Percentiles rank a stretch among this genome's conserved stretches.
phyloP scores from a whole-genome alignment of 768 basidiomycete genomes.

The Clavulina sp. region DNA sequence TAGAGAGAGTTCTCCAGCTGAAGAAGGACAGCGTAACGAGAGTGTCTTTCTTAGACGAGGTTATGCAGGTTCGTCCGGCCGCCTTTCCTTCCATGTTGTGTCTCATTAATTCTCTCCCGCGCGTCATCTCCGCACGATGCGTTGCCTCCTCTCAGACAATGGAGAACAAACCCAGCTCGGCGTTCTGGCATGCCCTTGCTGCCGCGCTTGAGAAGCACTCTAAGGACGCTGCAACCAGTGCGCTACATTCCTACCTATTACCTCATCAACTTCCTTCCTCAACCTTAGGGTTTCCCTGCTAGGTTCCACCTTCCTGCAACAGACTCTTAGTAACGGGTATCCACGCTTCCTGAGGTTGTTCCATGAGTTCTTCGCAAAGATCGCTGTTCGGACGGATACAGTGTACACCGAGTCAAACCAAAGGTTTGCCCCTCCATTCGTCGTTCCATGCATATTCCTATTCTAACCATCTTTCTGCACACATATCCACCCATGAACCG shows the following conservation, averaged over 20 bases:
- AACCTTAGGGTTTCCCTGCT: too few species aligned
- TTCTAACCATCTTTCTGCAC: too few species aligned
- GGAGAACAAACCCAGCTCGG: conserved; percentile 80
- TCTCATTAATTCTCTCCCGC: not conserved
- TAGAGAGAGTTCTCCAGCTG: conserved; percentile 82
- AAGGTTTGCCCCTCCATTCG: conserved; percentile 32
- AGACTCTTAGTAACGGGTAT: conserved; percentile 73
- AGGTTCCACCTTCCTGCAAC: conserved; percentile 85
- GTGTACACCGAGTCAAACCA: conserved; percentile 70
- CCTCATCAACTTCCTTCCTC: too few species aligned
- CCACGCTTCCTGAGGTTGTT: conserved; percentile 77
- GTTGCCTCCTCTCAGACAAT: conserved; percentile 32
- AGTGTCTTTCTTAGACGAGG: conserved; percentile 73
- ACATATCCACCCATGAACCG: too few species aligned
- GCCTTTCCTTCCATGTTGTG: not conserved
- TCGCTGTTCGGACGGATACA: conserved; percentile 90
- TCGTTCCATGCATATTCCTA: not conserved
- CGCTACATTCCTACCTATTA: conserved; percentile 29
- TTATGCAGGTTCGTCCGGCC: conserved; percentile 52
- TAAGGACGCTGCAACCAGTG: conserved; percentile 49
- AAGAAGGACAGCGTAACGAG: conserved; percentile 73
- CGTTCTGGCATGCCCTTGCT: conserved; percentile 77
- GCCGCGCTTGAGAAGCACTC: conserved; percentile 67
- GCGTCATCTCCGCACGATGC: too few species aligned
- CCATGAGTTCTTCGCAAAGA: conserved; percentile 93